Evolutionary conservation across 768 basidiomycete species (phyloP), one percentile per base, ranked within the genome.

Genomic region (Cantharellus anzutake): DNA sequence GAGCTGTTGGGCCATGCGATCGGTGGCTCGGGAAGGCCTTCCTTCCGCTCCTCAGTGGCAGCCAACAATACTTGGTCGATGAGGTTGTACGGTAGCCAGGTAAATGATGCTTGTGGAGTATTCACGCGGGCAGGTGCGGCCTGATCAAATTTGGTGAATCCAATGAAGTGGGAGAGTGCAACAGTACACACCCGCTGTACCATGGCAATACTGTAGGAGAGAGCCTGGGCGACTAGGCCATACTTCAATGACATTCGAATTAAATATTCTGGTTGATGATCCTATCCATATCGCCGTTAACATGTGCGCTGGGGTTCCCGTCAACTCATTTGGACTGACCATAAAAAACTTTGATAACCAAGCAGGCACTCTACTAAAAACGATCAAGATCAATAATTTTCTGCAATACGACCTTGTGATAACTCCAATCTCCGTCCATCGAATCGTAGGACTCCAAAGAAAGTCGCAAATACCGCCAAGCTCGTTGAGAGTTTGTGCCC

Each of bases 381-480:
- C 77, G 73, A 64, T 88, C 84, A 59, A 78, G 70, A 41, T 78
- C 79, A 63, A 93, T 70, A 20, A 93, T 79, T 4, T 81, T 83
- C 68, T 93, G 86, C 55, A 92, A 72, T 11, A 80, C 78, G 34
- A 80, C 78, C 66, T 88, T 86, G 55, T 78, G 78, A 68, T 96
- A 94, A 60, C 76, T 76, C 71, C 77, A 82, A 67, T 89, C 82
- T 11, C 80, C 86, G 57, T 80, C 77, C 20, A 73, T 65, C 5
- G 74, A 74, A 67, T 99, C 94, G 65, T 96, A 79, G 55, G 83
- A 80, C 60, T 83, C 79, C 62, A 97, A 74, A 20, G 83, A 78
- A 64, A 81, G 76, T 63, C 89, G 84, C 51, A 99, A 77, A 69
- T 91, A 91, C 66, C 85, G 78, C 87, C 92, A 92, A 3, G 83